Evolutionary conservation across 495 filamentous ascomycete species (phyloP).

Genomic region (Trichoderma orchidacearum): DNA sequence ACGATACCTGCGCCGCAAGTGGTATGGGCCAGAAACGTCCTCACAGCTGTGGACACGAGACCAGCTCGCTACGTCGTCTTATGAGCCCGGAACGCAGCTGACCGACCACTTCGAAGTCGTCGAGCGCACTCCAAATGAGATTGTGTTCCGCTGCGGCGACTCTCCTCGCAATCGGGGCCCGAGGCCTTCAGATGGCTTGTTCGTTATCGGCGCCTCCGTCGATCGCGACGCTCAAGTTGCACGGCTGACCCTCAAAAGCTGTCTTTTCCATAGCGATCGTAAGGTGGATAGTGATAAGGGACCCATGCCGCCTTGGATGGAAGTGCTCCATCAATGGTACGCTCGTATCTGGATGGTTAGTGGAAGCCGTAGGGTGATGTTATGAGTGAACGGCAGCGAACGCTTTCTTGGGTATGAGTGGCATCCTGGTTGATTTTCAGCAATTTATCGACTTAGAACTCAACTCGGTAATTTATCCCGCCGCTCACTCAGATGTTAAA

Average conservation of each 20-base stretch:
- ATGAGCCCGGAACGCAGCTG: slow-evolving; percentile 49
- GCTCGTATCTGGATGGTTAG: slow-evolving; percentile 48
- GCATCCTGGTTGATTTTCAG: too few relatives aligned
- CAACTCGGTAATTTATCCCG: too few relatives aligned
- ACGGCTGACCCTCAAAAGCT: slow-evolving; percentile 55
- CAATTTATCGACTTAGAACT: too few relatives aligned
- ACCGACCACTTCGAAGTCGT: slow-evolving; percentile 71
- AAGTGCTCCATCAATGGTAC: slow-evolving; percentile 50
- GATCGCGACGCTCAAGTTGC: slow-evolving; percentile 44
- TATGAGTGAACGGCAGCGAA: slow-evolving; percentile 3
- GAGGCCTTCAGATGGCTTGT: slow-evolving; percentile 52
- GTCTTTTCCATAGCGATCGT: slow-evolving; percentile 35
- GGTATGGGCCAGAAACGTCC: slow-evolving; percentile 45
- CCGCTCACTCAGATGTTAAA: too few relatives aligned
- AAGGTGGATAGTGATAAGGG: slow-evolving; percentile 26
- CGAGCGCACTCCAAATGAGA: slow-evolving; percentile 44
- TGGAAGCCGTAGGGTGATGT: slow-evolving; percentile 20
- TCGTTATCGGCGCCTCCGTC: slow-evolving; percentile 51
- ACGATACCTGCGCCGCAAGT: slow-evolving; percentile 45
- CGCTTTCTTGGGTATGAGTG: too few relatives aligned
- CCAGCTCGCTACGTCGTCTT: slow-evolving; percentile 38
- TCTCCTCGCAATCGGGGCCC: slow-evolving; percentile 43
- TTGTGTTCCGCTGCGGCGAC: slow-evolving; percentile 54
- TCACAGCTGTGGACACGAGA: slow-evolving; percentile 47
- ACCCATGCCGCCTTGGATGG: slow-evolving; percentile 41